These are phyloP conservation scores for Canna indica DNA, from an alignment of 176 grass and related monocot species.

Conservation along the genomic window DNA sequence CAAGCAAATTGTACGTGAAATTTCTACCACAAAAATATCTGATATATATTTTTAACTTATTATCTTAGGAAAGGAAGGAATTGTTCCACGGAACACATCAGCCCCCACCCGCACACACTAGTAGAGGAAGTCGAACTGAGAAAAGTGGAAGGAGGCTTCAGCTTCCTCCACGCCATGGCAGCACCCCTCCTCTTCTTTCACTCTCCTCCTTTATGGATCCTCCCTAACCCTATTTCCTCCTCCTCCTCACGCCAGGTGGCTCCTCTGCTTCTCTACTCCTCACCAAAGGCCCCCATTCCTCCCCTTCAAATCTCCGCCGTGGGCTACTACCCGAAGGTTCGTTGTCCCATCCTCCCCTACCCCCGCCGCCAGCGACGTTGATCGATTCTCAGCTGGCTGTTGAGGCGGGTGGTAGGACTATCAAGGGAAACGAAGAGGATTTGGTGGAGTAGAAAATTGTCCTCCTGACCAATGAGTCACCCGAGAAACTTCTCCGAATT, in stretches of 20 bases:
- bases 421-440: not conserved
- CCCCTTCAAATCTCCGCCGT: conserved; percentile 8
- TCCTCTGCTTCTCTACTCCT: not conserved
- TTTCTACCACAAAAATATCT: no score
- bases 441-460: conserved; percentile 34
- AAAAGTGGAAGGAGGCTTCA: not conserved
- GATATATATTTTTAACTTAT: no score
- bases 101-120: no score
- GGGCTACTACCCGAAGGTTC: not conserved
- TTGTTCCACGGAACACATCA: no score
- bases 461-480: conserved; percentile 82
- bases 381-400: conserved; percentile 6
- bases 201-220: conserved; percentile 21
- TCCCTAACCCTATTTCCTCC: conserved; percentile 14
- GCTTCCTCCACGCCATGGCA: conserved; percentile 29
- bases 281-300: not conserved
- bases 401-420: not conserved
- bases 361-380: conserved; percentile 22
- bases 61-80: no score
- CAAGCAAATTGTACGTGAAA: no score
- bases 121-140: no score
- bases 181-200: conserved; percentile 27
- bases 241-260: not conserved
- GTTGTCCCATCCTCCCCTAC: conserved; percentile 23
- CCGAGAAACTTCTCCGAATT: conserved; percentile 57